These are phyloP conservation scores for Pseudomassariella vexata DNA, from an alignment of 2,329 filamentous ascomycete species.

Conservation along the genomic window DNA sequence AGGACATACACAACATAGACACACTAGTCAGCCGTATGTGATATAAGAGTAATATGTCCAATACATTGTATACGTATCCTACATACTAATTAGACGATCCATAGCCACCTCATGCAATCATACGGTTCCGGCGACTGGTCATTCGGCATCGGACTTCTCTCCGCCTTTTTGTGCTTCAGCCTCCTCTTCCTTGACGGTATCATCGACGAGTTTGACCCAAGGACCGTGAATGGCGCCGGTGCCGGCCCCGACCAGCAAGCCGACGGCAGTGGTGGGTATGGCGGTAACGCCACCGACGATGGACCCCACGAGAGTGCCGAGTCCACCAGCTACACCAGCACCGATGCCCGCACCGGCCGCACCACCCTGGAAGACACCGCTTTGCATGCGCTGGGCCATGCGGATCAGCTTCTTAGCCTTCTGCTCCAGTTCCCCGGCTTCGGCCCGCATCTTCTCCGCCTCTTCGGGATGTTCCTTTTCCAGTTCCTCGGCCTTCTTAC, in stretches of 20 bases:
- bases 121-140: too few species aligned
- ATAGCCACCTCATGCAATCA: too few species aligned
- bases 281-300: constrained; percentile 23
- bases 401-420: constrained; percentile 23
- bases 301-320: constrained; percentile 23
- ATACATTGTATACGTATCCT: too few species aligned
- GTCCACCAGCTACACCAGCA: constrained; percentile 23
- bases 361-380: constrained; percentile 25
- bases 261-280: constrained; percentile 23
- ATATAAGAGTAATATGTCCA: too few species aligned
- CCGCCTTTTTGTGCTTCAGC: constrained; percentile 2
- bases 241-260: constrained; percentile 23
- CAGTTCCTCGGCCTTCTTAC: constrained; percentile 18
- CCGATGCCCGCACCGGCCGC: constrained; percentile 25
- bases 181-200: constrained; percentile 10
- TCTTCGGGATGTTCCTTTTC: constrained; percentile 16
- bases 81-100: too few species aligned
- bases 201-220: constrained; percentile 25
- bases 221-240: constrained; percentile 25
- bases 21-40: too few species aligned
- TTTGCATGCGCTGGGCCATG: constrained; percentile 23
- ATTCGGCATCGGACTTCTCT: too few species aligned
- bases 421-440: constrained; percentile 22
- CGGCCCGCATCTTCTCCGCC: constrained; percentile 20
- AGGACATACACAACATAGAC: too few species aligned